Conservation (phyloP, 2,329 filamentous ascomycete species). For the Delphinella strobiligena region DNA sequence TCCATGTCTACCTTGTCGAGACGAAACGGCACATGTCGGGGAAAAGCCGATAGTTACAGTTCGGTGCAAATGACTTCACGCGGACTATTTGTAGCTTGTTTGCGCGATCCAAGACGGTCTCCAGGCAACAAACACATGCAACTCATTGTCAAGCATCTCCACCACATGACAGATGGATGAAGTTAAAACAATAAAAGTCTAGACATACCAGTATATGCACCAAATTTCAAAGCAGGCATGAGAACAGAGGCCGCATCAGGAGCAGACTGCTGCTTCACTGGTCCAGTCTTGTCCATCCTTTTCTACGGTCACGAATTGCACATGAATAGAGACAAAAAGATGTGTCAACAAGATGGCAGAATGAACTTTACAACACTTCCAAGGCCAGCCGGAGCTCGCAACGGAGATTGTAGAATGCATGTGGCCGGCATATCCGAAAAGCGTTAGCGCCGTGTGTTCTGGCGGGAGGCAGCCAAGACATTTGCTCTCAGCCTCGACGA, state of each 20-base stretch:
- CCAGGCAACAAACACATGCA: no score
- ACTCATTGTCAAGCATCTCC: no score
- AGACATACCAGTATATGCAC: conserved; percentile 8
- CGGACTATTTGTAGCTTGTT: no score
- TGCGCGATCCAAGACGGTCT: no score
- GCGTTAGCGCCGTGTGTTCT: neutral
- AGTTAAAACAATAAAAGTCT: neutral
- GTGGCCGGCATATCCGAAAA: neutral
- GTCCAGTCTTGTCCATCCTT: neutral
- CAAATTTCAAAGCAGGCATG: conserved; percentile 8
- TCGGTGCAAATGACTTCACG: no score
- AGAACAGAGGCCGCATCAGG: conserved; percentile 2
- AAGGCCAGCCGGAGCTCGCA: no score
- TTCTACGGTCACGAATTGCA: neutral
- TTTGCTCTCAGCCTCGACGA: neutral
- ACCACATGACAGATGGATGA: no score
- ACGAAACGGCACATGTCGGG: no score
- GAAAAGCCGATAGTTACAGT: no score
- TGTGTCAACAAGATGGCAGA: neutral
- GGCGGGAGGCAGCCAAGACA: neutral
- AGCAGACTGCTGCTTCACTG: neutral
- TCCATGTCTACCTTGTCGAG: no score
- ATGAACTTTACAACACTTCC: no score
- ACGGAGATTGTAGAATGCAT: neutral
- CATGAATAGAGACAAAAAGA: no score